A percentile compares a stretch with the other conserved stretches of the same genome.
These are phyloP conservation scores for Daldinia grandis DNA, from an alignment of 495 filamentous ascomycete genomes.

Conservation along the genomic window DNA sequence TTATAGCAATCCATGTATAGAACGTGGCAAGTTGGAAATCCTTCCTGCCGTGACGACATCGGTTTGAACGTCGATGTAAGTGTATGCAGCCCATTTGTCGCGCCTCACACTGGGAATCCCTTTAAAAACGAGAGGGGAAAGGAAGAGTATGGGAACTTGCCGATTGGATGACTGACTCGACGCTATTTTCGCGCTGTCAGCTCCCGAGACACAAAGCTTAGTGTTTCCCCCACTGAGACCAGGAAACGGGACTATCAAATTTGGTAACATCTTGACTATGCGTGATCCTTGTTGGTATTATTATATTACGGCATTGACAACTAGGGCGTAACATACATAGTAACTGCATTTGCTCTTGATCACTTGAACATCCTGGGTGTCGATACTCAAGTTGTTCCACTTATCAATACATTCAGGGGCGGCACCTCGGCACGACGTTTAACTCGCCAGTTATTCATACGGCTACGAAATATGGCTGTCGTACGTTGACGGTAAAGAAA, in stretches of 20 bases:
- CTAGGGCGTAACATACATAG: constrained; percentile 8
- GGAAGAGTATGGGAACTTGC: constrained; percentile 28
- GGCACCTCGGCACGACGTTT: constrained; percentile 25
- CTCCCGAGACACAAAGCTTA: constrained; percentile 43
- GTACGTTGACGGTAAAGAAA: constrained; percentile 17
- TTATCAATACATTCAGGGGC: constrained; percentile 13
- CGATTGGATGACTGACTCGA: constrained; percentile 35
- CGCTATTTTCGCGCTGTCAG: constrained; percentile 35
- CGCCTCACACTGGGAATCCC: constrained; percentile 19
- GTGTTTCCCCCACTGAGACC: constrained; percentile 33
- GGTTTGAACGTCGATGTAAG: constrained; percentile 26
- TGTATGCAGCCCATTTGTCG: constrained; percentile 26
- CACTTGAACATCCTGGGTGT: constrained; percentile 30
- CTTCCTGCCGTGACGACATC: constrained; percentile 7
- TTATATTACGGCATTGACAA: constrained; percentile 18
- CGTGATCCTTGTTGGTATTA: constrained; percentile 27
- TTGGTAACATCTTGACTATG: constrained; percentile 22
- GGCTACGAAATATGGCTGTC: constrained; percentile 26
- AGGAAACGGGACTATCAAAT: constrained; percentile 29
- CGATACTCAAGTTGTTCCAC: constrained; percentile 26
- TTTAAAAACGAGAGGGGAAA: constrained; percentile 23
- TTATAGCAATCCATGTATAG: constrained; percentile 4
- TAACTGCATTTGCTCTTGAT: constrained; percentile 5
- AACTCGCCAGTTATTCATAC: constrained; percentile 18
- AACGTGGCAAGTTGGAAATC: constrained; percentile 15